Conservation (phyloP, 2,329 filamentous ascomycete genomes). For the Cercospora nicotianae region DNA sequence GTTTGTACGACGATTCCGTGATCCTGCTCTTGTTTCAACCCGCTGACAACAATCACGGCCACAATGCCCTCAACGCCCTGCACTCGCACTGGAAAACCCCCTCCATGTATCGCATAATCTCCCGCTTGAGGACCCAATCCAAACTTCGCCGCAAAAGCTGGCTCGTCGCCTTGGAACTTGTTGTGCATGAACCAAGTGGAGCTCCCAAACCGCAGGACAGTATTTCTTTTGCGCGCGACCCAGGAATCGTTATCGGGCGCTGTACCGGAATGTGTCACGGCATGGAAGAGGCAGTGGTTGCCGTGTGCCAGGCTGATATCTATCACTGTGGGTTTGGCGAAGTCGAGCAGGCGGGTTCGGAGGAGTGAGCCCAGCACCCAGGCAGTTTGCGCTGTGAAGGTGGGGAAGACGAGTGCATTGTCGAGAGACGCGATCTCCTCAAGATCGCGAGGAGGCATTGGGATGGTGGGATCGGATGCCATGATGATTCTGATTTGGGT, state of each 20-base stretch:
- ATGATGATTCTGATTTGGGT: conserved; percentile 15
- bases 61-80: conserved; percentile 73
- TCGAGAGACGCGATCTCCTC: conserved; percentile 45
- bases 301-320: conserved; percentile 62
- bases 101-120: conserved; percentile 75
- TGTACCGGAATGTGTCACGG: conserved; percentile 64
- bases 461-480: conserved; percentile 31
- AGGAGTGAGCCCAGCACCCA: conserved; percentile 66
- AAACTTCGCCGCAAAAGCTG: conserved; percentile 64
- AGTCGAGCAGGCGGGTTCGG: conserved; percentile 60
- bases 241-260: conserved; percentile 58
- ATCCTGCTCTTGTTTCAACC: conserved; percentile 74
- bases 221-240: conserved; percentile 69
- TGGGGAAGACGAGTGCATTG: conserved; percentile 46
- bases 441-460: conserved; percentile 39
- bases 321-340: conserved; percentile 59
- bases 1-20: conserved; percentile 74
- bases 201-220: conserved; percentile 68
- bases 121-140: conserved; percentile 58
- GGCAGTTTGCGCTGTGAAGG: conserved; percentile 65
- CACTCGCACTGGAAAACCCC: conserved; percentile 71
- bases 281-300: conserved; percentile 63
- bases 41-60: conserved; percentile 72
- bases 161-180: conserved; percentile 66
- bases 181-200: conserved; percentile 71